Base-by-base conservation (phyloP, 2,329 filamentous ascomycete species). In the Alternaria dauci region DNA sequence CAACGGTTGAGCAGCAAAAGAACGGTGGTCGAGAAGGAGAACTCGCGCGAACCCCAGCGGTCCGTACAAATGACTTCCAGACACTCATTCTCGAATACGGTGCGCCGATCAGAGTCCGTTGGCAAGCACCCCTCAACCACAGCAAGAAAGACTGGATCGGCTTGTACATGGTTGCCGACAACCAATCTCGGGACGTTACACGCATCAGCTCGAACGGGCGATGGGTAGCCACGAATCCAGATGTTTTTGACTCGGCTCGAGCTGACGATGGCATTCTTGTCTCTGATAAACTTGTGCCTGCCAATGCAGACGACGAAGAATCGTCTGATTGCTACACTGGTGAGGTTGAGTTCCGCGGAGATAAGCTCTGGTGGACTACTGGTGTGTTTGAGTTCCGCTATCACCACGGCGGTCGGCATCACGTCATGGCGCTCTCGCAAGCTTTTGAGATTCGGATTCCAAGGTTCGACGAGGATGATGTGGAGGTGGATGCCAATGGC, bases 321-420 rank as follows among this genome's bases (percentile, higher is more conserved):
- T 82, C 84, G 3, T 85, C 85, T 4, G 85, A 91, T 58, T 84
- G 89, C 66, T 86, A 92, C 4, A 85, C 87, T 12, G 95, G 95
- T 43, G 93, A 97, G 76, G 89, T 98, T 73, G 79, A 92, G 12
- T 98, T 99, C 75, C 84, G 89, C 9, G 94, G 95, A 48, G 94
- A 98, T 81, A 97, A 96, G 80, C 86, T 97, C 2, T 99, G 93
- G 90, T 99, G 95, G 95, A 96, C 91, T 0, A 91, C 94, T 62
- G 95, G 95, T 55, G 91, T 96, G 3, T 99, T 97, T 74, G 95
- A 99, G 75, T 96, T 99, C 82, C 89, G 95, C 41, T 97, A 97
- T 80, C 95, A 99, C 79, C 95, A 99, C 79, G 90, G 92, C 69
- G 93, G 93, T 57, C 91, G 91, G 71, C 93, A 99, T 80, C 92